Evolutionary conservation across 305 asterid species (phyloP).

Genomic region (Withania somnifera): DNA sequence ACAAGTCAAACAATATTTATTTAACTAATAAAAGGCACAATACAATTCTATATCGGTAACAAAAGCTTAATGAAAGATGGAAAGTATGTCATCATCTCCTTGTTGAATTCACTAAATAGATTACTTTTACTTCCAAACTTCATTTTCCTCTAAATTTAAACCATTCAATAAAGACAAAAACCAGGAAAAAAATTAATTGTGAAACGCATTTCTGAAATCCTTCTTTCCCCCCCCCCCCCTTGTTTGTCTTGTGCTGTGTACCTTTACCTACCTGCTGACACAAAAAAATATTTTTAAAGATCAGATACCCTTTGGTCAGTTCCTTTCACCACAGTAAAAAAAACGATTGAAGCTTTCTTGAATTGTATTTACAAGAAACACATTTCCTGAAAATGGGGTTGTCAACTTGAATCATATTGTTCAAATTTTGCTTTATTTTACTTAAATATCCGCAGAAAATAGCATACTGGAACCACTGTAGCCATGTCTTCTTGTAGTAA

Average conservation of each 20-base stretch:
- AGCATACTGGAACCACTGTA: neutral
- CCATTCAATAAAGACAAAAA: neutral
- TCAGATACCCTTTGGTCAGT: neutral
- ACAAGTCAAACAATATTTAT: too few species aligned
- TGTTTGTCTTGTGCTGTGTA: neutral
- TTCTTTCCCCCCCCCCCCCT: neutral
- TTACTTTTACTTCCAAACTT: neutral
- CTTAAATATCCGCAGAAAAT: neutral
- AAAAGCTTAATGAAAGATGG: too few species aligned
- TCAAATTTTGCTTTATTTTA: neutral
- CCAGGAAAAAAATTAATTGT: neutral
- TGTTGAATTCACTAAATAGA: too few species aligned
- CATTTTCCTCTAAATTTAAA: neutral
- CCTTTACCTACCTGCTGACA: neutral
- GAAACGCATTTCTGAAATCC: neutral
- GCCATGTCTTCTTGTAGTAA: slow-evolving; percentile 54
- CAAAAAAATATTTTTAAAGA: neutral
- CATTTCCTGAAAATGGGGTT: neutral
- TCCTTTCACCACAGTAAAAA: neutral
- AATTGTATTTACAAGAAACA: neutral
- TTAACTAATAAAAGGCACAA: too few species aligned
- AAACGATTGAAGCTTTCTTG: neutral
- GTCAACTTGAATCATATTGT: neutral
- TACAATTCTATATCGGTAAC: too few species aligned
- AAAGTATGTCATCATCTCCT: too few species aligned